phyloP scores from a whole-genome alignment of 2,329 filamentous ascomycete species.

The Colletotrichum sp. region DNA sequence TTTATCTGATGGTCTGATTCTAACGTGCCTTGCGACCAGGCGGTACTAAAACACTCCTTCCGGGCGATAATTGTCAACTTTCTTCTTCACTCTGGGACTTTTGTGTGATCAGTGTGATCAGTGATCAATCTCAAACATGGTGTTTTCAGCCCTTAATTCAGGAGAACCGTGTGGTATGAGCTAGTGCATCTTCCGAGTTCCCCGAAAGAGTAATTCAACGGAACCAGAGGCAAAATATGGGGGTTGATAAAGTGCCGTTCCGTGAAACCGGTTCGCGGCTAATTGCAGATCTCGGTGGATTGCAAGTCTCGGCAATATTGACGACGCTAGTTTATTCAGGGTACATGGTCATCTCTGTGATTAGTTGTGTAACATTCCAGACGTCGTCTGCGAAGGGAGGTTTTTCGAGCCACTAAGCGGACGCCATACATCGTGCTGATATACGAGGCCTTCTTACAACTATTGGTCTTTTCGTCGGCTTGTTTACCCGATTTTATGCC shows the following conservation, averaged over 20 bases:
- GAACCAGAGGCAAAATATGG: background rate
- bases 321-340: background rate
- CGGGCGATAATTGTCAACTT: background rate
- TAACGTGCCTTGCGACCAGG: background rate
- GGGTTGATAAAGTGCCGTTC: too few relatives aligned
- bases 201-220: background rate
- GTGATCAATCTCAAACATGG: background rate
- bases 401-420: fast-evolving
- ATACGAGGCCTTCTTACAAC: background rate
- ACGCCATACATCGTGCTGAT: background rate
- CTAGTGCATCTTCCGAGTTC: background rate
- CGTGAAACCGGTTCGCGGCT: background rate
- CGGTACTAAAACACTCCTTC: background rate
- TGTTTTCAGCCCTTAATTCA: background rate
- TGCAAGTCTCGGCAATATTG: background rate
- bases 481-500: background rate
- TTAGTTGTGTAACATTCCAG: background rate
- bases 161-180: background rate
- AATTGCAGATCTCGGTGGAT: constrained; percentile 1
- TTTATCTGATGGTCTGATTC: background rate
- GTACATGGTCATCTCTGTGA: background rate
- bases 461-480: background rate
- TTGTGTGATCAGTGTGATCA: background rate
- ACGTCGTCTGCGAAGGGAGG: background rate
- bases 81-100: background rate